Evolutionary conservation across 306 rosid species (phyloP).

Genomic region (Prunus fruticosa): DNA sequence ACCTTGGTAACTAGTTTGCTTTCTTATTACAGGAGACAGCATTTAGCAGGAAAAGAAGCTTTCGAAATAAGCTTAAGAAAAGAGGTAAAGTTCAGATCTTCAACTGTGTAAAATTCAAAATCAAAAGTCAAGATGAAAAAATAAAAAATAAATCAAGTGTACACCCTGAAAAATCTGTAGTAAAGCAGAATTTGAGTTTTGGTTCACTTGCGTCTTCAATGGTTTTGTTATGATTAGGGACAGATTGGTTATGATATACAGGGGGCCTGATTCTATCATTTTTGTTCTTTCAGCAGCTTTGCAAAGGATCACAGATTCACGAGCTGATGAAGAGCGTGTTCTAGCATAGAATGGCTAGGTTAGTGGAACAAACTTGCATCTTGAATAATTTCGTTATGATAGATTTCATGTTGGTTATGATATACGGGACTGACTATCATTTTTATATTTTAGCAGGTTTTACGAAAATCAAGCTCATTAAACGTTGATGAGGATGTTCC

Average conservation of each 20-base stretch:
- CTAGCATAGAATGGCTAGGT: conserved; percentile 17
- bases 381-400: conserved; percentile 2
- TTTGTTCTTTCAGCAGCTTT: conserved; percentile 27
- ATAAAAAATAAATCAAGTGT: too few species aligned
- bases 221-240: conserved; percentile 2
- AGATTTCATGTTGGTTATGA: not conserved
- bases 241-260: not conserved
- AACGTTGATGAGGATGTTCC: conserved; percentile 27
- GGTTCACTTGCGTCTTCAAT: not conserved
- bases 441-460: conserved; percentile 24
- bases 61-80: conserved; percentile 85
- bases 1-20: not conserved
- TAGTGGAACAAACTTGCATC: not conserved
- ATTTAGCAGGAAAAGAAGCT: conserved; percentile 94
- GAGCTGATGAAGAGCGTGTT: conserved; percentile 27
- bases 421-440: not conserved
- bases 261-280: conserved; percentile 13
- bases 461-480: conserved; percentile 27
- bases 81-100: conserved; percentile 35
- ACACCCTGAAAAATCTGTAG: not conserved
- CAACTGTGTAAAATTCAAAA: not conserved
- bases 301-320: conserved; percentile 36
- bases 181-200: not conserved
- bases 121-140: not conserved
- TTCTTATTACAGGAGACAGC: conserved; percentile 74